Conservation (phyloP, 2,329 filamentous ascomycete species). For the Pochonia chlamydosporia region DNA sequence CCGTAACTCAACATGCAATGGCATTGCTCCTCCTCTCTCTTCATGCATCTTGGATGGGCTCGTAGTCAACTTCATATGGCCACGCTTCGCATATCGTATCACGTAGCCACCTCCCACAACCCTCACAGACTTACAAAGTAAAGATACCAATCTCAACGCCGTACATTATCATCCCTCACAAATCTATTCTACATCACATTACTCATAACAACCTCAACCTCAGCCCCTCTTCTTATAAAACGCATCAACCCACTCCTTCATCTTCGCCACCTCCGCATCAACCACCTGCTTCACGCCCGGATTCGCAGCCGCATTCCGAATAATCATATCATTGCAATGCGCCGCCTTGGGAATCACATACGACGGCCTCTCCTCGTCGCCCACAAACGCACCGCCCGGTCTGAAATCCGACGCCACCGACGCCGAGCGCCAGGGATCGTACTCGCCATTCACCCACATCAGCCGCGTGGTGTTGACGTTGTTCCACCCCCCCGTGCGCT, state of each 20-base stretch:
- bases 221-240: constrained; percentile 25
- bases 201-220: no score
- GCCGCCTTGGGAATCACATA: constrained; percentile 46
- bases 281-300: constrained; percentile 13
- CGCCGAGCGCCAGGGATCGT: constrained; percentile 53
- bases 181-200: no score
- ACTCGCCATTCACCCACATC: constrained; percentile 53
- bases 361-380: constrained; percentile 41
- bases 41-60: no score
- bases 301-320: constrained; percentile 40
- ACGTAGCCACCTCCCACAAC: no score
- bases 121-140: no score
- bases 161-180: no score
- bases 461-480: constrained; percentile 45
- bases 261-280: constrained; percentile 39
- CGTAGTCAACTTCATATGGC: no score
- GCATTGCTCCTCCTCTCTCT: no score
- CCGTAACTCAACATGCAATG: no score
- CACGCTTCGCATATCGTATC: no score
- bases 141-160: no score
- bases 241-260: constrained; percentile 48
- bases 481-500: constrained; percentile 50
- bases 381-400: constrained; percentile 46
- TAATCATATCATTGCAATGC: constrained; percentile 50
- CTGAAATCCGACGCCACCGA: constrained; percentile 46